These are phyloP conservation scores for Corchorus capsularis DNA, from an alignment of 345 rosid genomes.

Conservation along the genomic window DNA sequence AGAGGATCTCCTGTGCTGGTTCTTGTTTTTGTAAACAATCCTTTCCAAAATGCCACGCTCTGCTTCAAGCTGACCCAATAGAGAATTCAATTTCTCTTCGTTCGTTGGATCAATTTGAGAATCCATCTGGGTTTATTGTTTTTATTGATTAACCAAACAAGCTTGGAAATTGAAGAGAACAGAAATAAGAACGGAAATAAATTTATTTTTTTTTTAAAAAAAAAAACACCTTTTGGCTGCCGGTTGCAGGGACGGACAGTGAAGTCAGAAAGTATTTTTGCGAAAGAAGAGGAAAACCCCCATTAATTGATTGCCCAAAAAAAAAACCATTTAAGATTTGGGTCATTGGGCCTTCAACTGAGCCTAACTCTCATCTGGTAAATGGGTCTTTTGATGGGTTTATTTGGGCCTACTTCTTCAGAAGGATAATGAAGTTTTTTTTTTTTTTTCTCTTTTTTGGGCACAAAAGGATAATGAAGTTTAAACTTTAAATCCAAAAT, in stretches of 20 bases:
- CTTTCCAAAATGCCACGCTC: constrained; percentile 74
- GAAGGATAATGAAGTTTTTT: no score
- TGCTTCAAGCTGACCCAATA: constrained; percentile 48
- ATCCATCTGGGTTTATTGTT: no score
- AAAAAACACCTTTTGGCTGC: not conserved
- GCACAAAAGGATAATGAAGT: no score
- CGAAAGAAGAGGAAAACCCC: not conserved
- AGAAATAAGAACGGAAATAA: not conserved
- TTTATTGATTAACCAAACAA: no score
- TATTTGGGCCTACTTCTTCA: not conserved
- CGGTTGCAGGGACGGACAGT: not conserved
- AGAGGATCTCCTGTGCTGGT: constrained; percentile 85
- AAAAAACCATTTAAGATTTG: not conserved
- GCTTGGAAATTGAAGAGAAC: not conserved
- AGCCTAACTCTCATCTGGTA: not conserved
- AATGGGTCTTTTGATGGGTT: not conserved
- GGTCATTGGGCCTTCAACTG: not conserved
- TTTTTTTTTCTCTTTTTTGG: no score
- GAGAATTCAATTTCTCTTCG: constrained; percentile 63
- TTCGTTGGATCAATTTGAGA: constrained; percentile 34
- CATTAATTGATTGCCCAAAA: not conserved
- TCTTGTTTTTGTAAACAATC: constrained; percentile 88
- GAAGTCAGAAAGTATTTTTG: not conserved
- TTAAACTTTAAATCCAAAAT: no score
- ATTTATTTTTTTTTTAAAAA: no score